Conservation (phyloP, 2,329 filamentous ascomycete species). For the Ophiocordyceps camponoti-leonardi region DNA sequence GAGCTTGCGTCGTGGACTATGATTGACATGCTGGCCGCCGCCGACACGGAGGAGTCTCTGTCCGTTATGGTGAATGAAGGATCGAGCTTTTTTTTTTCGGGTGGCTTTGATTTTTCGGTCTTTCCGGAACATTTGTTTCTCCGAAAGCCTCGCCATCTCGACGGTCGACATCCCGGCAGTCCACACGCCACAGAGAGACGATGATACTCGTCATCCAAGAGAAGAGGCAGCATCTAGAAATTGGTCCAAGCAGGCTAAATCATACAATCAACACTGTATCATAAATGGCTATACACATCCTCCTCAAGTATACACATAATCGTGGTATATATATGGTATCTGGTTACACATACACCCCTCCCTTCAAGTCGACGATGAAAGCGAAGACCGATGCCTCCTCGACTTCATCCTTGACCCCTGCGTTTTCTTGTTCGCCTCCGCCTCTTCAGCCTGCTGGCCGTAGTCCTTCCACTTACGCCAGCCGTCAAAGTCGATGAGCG, state of each 20-base stretch:
- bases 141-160: no score
- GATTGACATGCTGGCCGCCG: background rate
- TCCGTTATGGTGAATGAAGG: no score
- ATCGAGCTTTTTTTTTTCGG: background rate
- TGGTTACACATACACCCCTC: background rate
- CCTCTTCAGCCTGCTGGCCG: slow-evolving; percentile 26
- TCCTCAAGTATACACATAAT: background rate
- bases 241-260: no score
- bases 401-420: slow-evolving; percentile 17
- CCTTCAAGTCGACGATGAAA: slow-evolving; percentile 10
- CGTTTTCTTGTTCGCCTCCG: slow-evolving; percentile 24
- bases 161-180: no score
- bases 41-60: no score
- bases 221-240: background rate
- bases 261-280: no score
- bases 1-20: background rate
- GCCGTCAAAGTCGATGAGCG: slow-evolving; percentile 92
- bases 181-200: no score
- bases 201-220: background rate
- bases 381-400: slow-evolving; percentile 27
- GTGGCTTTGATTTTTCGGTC: background rate
- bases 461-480: slow-evolving; percentile 97
- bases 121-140: background rate
- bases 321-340: background rate
- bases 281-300: background rate